A percentile compares a stretch with the other conserved stretches of the same genome.
phyloP scores from a whole-genome alignment of 2,329 filamentous ascomycete species.

The Pestalotiopsis sp. region DNA sequence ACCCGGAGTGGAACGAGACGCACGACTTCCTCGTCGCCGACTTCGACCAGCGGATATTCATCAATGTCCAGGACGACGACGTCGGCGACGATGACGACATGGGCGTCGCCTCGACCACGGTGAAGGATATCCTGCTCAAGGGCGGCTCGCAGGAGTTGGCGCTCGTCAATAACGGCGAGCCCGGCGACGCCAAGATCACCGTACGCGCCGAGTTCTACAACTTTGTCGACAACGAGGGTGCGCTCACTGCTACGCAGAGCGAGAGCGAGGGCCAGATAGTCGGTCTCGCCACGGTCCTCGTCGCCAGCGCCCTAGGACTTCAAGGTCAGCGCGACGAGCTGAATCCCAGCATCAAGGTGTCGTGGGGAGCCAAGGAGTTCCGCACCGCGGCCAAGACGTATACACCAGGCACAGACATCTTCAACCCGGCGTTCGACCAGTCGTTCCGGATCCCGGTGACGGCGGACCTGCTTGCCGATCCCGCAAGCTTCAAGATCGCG shows the following conservation, averaged over 20 bases:
- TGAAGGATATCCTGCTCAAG: conserved; percentile 35
- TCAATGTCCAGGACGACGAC: conserved; percentile 48
- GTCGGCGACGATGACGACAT: conserved; percentile 51
- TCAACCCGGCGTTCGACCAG: conserved; percentile 50
- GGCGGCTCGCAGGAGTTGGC: conserved; percentile 43
- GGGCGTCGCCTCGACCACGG: conserved; percentile 37
- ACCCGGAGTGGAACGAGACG: conserved; percentile 50
- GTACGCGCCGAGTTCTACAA: conserved; percentile 43
- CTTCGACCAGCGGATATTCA: conserved; percentile 42
- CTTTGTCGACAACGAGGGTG: conserved; percentile 37
- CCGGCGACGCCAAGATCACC: conserved; percentile 35
- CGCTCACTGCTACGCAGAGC: conserved; percentile 31
- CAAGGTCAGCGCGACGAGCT: conserved; percentile 44
- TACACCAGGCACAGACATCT: conserved; percentile 47
- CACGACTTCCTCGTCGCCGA: conserved; percentile 50
- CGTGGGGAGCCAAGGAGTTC: conserved; percentile 43
- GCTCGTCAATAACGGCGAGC: conserved; percentile 39
- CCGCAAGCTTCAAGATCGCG: conserved; percentile 33
- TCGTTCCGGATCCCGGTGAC: conserved; percentile 44
- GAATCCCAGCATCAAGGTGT: conserved; percentile 46
- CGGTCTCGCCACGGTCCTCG: conserved; percentile 44
- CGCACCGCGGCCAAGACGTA: conserved; percentile 44
- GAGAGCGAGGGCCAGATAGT: conserved; percentile 32
- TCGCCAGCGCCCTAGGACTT: conserved; percentile 44
- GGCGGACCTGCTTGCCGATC: conserved; percentile 28